Evolutionary conservation across 2,329 filamentous ascomycete species (phyloP).

Genomic region (Cercospora brassicicola): DNA sequence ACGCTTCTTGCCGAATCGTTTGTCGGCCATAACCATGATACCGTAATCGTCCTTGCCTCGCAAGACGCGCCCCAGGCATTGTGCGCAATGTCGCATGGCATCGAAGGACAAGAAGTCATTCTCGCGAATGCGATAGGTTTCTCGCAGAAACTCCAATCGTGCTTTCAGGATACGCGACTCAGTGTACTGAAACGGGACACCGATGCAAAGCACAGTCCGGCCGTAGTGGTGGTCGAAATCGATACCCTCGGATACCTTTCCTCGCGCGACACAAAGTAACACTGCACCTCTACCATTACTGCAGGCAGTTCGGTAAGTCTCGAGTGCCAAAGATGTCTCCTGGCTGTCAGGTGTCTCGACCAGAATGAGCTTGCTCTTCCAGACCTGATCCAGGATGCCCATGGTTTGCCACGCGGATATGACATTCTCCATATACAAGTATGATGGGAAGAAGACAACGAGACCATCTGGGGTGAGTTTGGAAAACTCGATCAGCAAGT

Average conservation of each 20-base stretch:
- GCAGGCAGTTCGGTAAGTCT: conserved; percentile 96
- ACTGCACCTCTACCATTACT: conserved; percentile 95
- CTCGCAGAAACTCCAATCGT: conserved; percentile 89
- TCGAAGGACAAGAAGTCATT: conserved; percentile 98
- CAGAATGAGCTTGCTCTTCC: conserved; percentile 98
- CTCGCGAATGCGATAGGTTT: conserved; percentile 94
- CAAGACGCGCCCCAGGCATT: conserved; percentile 91
- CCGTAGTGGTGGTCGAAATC: conserved; percentile 99
- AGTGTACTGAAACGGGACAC: conserved; percentile 97
- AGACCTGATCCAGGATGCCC: conserved; percentile 95
- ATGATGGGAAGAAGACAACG: conserved; percentile 99
- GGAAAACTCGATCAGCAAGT: conserved; percentile 87
- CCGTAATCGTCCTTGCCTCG: conserved; percentile 98
- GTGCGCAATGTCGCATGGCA: conserved; percentile 97
- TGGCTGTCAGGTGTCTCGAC: conserved; percentile 97
- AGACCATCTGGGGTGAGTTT: conserved; percentile 95
- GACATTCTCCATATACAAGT: conserved; percentile 98
- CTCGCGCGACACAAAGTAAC: conserved; percentile 89
- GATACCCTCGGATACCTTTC: conserved; percentile 96
- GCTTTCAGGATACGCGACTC: conserved; percentile 96
- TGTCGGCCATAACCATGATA: conserved; percentile 98
- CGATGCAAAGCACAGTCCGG: conserved; percentile 91
- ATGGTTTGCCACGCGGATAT: conserved; percentile 99
- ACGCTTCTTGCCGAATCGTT: conserved; percentile 88
- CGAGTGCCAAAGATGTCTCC: conserved; percentile 90